Percentiles rank a stretch among this genome's conserved stretches.
These are phyloP conservation scores for Penicillium odoratum DNA, from an alignment of 495 filamentous ascomycete species.

Conservation along the genomic window DNA sequence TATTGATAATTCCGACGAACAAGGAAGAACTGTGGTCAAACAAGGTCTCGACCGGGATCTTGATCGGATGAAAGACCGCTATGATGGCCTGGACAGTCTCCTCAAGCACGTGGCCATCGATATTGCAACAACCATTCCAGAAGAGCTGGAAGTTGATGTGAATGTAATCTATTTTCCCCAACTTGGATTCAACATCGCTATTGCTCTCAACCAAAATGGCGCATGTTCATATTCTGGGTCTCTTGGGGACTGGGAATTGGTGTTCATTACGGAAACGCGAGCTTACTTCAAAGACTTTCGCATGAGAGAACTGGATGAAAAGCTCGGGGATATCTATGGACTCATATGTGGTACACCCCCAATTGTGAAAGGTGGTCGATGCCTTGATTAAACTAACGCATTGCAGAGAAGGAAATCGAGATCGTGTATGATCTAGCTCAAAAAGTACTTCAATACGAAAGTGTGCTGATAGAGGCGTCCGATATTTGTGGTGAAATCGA, in stretches of 20 bases:
- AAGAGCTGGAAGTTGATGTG: slow-evolving; percentile 58
- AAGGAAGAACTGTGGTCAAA: slow-evolving; percentile 71
- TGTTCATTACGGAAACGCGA: slow-evolving; percentile 69
- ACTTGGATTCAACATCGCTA: slow-evolving; percentile 83
- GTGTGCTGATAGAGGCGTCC: slow-evolving; percentile 63
- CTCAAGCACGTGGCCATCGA: slow-evolving; percentile 65
- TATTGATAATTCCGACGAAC: slow-evolving; percentile 74
- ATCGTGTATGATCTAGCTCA: slow-evolving; percentile 79
- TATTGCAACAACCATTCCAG: slow-evolving; percentile 63
- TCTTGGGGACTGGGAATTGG: slow-evolving; percentile 67
- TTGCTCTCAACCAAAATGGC: slow-evolving; percentile 62
- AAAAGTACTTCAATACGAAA: slow-evolving; percentile 68
- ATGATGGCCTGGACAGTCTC: slow-evolving; percentile 72
- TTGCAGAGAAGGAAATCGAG: slow-evolving; percentile 83
- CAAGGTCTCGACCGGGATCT: slow-evolving; percentile 72
- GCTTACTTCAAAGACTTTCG: slow-evolving; percentile 86
- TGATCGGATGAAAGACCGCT: slow-evolving; percentile 74
- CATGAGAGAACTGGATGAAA: slow-evolving; percentile 81
- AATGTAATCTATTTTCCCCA: slow-evolving; percentile 88
- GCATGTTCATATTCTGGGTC: slow-evolving; percentile 66
- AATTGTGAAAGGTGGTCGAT: neutral
- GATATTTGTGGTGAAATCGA: slow-evolving; percentile 86
- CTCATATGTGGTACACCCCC: slow-evolving; percentile 69
- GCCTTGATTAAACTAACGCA: neutral
- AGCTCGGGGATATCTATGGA: slow-evolving; percentile 82